Conservation (phyloP, 352 stramenopile genomes). For the Phytophthora rubi region DNA sequence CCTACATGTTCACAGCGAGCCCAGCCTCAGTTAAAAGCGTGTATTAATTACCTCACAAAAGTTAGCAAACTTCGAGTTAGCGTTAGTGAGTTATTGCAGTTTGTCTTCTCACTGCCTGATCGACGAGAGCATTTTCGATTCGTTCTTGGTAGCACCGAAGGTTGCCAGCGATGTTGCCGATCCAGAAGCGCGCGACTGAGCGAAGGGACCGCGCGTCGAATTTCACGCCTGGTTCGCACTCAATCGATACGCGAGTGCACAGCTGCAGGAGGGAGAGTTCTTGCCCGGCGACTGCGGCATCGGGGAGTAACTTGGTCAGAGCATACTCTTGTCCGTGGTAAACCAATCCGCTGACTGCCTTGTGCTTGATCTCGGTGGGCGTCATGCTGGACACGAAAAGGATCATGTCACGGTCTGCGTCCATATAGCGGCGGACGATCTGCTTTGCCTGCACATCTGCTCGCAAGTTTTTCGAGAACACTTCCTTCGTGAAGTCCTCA, state of each 20-base stretch:
- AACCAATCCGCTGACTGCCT: constrained; percentile 8
- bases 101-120: constrained; percentile 8
- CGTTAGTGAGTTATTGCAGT: background rate
- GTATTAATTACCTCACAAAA: background rate
- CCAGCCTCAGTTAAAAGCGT: background rate
- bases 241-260: constrained; percentile 49
- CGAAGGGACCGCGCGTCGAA: constrained; percentile 31
- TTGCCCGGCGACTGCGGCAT: constrained; percentile 8
- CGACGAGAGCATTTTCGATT: constrained; percentile 49
- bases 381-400: constrained; percentile 15
- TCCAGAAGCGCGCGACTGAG: constrained; percentile 44
- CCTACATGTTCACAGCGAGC: too few species aligned
- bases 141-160: constrained; percentile 39
- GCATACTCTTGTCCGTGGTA: constrained; percentile 24
- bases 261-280: constrained; percentile 52
- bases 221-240: constrained; percentile 32
- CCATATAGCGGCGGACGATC: constrained; percentile 22
- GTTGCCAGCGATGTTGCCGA: constrained; percentile 38
- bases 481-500: constrained; percentile 23
- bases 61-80: background rate
- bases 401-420: constrained; percentile 18
- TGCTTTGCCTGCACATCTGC: constrained; percentile 24
- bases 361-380: constrained; percentile 23
- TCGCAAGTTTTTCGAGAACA: constrained; percentile 19
- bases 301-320: constrained; percentile 37